Evolutionary conservation across 257 asterid genomes (phyloP).

Genomic region (Hygrophila difformis): DNA sequence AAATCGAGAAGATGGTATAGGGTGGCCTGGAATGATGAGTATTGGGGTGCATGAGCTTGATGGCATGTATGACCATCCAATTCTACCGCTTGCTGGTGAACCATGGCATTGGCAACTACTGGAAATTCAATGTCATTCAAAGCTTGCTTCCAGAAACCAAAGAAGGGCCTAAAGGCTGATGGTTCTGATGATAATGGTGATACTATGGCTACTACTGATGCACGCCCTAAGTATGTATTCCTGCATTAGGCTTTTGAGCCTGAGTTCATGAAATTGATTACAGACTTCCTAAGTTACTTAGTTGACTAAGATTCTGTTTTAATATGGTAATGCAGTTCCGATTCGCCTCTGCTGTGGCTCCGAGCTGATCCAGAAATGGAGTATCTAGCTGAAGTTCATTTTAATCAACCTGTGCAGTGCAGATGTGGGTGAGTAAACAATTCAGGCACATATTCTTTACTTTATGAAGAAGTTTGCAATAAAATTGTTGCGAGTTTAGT

Average conservation of each 20-base stretch:
- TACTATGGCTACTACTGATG: conserved; percentile 42
- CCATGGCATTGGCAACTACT: conserved; percentile 94
- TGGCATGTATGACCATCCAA: conserved; percentile 99
- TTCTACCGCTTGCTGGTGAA: conserved; percentile 96
- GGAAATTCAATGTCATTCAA: conserved; percentile 95
- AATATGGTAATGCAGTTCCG: conserved; percentile 56
- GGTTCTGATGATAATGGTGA: conserved; percentile 99
- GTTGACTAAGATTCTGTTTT: conserved; percentile 19
- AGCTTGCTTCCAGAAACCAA: conserved; percentile 96
- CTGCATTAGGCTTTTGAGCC: conserved; percentile 14
- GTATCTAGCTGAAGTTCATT: conserved; percentile 86
- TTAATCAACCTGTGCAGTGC: conserved; percentile 91
- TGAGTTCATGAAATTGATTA: conserved; percentile 7
- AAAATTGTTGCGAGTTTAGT: not conserved
- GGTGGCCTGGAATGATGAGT: conserved; percentile 99
- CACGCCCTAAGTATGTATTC: conserved; percentile 62
- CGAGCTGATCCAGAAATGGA: conserved; percentile 99
- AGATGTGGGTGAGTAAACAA: conserved; percentile 89
- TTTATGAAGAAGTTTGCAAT: conserved; percentile 4
- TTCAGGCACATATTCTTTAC: not conserved
- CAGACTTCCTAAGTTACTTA: conserved; percentile 1
- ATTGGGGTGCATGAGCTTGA: conserved; percentile 93
- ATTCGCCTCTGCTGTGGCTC: conserved; percentile 93
- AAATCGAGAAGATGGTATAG: conserved; percentile 72
- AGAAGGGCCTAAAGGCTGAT: conserved; percentile 79